Evolutionary conservation across 495 filamentous ascomycete genomes (phyloP).

Genomic region (Haplographium delicatum): DNA sequence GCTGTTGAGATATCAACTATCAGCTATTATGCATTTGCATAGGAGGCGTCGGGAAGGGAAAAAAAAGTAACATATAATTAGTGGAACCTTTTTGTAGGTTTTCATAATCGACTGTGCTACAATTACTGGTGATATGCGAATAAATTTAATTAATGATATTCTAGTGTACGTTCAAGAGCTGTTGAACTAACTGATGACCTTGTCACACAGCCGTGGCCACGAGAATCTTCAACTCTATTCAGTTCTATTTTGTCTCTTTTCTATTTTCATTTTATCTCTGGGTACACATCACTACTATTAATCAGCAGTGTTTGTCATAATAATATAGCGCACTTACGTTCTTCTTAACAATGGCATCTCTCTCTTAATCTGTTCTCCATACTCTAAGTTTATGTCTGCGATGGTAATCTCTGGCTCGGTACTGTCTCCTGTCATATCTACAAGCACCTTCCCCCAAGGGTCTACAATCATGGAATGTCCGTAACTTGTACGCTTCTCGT

Average conservation of each 20-base stretch:
- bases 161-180: too few relatives aligned
- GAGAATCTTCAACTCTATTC: too few relatives aligned
- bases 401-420: slow-evolving; percentile 40
- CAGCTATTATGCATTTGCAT: slow-evolving; percentile 18
- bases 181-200: too few relatives aligned
- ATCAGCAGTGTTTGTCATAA: neutral
- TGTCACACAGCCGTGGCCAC: too few relatives aligned
- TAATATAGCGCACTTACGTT: slow-evolving; percentile 20
- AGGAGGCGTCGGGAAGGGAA: slow-evolving; percentile 10
- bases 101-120: too few relatives aligned
- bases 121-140: too few relatives aligned
- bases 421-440: slow-evolving; percentile 52
- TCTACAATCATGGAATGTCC: slow-evolving; percentile 84
- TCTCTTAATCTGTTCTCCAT: slow-evolving; percentile 43
- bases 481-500: slow-evolving; percentile 74
- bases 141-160: too few relatives aligned
- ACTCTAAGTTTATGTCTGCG: slow-evolving; percentile 41
- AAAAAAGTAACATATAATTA: neutral
- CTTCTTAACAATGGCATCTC: slow-evolving; percentile 60
- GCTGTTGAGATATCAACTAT: slow-evolving; percentile 21
- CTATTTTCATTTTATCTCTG: slow-evolving; percentile 16
- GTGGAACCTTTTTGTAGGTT: too few relatives aligned
- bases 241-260: too few relatives aligned
- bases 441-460: slow-evolving; percentile 79
- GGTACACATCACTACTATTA: slow-evolving; percentile 22